These are phyloP conservation scores for Solanum appendiculatum DNA, from an alignment of 257 asterid genomes.

Conservation along the genomic window DNA sequence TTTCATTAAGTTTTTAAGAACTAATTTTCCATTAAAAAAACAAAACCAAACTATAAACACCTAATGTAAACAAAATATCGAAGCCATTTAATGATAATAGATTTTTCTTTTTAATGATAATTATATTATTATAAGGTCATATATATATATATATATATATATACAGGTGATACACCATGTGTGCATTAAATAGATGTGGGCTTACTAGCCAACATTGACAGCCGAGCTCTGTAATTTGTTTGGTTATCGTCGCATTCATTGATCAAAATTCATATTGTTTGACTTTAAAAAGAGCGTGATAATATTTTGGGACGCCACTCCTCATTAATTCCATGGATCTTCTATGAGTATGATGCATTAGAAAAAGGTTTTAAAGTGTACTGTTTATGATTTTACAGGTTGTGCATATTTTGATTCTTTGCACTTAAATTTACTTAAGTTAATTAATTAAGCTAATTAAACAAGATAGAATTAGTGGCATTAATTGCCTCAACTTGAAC, in stretches of 20 bases:
- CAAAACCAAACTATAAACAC: background rate
- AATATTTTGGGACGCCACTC: background rate
- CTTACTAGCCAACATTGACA: background rate
- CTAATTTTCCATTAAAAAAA: background rate
- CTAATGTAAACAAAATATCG: background rate
- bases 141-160: background rate
- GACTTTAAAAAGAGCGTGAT: accelerated
- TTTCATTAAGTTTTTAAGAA: too few relatives aligned
- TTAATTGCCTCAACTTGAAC: background rate
- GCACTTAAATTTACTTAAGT: background rate
- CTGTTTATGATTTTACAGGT: background rate
- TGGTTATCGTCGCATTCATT: background rate
- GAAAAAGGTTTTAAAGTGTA: background rate
- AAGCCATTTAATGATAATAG: background rate
- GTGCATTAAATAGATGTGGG: background rate
- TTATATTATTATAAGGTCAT: background rate
- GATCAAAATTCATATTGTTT: background rate
- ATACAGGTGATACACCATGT: background rate
- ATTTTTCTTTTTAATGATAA: too few relatives aligned
- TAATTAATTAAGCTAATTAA: background rate
- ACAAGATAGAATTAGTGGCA: background rate
- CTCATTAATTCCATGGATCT: background rate
- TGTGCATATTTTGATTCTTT: background rate
- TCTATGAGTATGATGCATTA: background rate
- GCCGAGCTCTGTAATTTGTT: background rate